These are phyloP conservation scores for Neurospora sp. DNA, from an alignment of 495 filamentous ascomycete species.

Conservation along the genomic window DNA sequence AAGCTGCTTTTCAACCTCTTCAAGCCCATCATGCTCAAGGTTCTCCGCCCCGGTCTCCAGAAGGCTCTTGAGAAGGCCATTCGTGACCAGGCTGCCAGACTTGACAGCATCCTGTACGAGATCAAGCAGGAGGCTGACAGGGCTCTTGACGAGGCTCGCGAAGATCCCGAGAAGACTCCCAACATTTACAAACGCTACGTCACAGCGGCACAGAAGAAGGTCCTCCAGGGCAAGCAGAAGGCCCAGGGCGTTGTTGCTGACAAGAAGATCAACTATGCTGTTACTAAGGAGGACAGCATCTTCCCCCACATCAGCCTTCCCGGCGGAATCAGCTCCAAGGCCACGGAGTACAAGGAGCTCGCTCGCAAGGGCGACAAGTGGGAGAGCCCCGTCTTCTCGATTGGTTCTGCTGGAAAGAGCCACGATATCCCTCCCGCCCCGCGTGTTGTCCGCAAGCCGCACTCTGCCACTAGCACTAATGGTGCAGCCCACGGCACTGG, in stretches of 20 bases:
- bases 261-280: slow-evolving; percentile 76
- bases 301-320: slow-evolving; percentile 83
- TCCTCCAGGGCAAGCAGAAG: slow-evolving; percentile 66
- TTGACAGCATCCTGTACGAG: slow-evolving; percentile 60
- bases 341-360: slow-evolving; percentile 86
- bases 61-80: slow-evolving; percentile 85
- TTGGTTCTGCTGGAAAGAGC: slow-evolving; percentile 69
- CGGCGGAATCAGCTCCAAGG: slow-evolving; percentile 86
- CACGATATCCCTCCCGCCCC: slow-evolving; percentile 56
- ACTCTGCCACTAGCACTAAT: slow-evolving; percentile 9
- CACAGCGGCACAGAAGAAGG: slow-evolving; percentile 60
- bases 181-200: slow-evolving; percentile 85
- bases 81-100: slow-evolving; percentile 60
- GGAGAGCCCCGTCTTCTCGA: slow-evolving; percentile 88
- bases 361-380: slow-evolving; percentile 83
- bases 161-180: slow-evolving; percentile 64
- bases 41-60: slow-evolving; percentile 71
- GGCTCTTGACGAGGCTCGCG: slow-evolving; percentile 52
- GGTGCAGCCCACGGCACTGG: slow-evolving; percentile 4
- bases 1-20: slow-evolving; percentile 81
- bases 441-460: slow-evolving; percentile 56
- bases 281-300: slow-evolving; percentile 83
- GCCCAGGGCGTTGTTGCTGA: slow-evolving; percentile 49
- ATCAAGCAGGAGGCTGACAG: slow-evolving; percentile 76
- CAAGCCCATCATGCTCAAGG: slow-evolving; percentile 79